phyloP scores from a whole-genome alignment of 805 yeast genomes.

The Jamesozyma gamospora region DNA sequence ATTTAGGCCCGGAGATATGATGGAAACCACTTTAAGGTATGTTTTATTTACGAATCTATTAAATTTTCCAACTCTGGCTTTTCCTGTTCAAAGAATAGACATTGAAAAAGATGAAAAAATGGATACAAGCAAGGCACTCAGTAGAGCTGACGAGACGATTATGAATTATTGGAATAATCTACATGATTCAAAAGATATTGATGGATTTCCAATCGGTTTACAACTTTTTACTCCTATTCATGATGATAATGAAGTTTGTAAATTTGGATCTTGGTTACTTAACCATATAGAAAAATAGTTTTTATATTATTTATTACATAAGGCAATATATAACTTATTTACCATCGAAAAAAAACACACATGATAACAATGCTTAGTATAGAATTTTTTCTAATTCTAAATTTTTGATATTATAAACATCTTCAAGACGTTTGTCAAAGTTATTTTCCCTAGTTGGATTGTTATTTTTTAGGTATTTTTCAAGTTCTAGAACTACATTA shows the following conservation, averaged over 20 bases:
- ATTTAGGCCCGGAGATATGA: too few species aligned
- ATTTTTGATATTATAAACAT: slow-evolving; percentile 10
- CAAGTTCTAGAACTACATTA: slow-evolving; percentile 37
- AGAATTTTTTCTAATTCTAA: slow-evolving; percentile 10
- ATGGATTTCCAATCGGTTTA: slow-evolving; percentile 10
- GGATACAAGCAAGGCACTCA: too few species aligned
- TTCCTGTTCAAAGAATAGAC: too few species aligned
- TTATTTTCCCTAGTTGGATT: slow-evolving; percentile 12
- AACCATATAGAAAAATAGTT: not conserved
- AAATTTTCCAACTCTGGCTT: too few species aligned
- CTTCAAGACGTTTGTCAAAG: slow-evolving; percentile 10
- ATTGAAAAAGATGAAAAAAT: too few species aligned
- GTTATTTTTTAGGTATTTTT: slow-evolving; percentile 31
- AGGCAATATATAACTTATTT: not conserved
- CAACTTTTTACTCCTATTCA: slow-evolving; percentile 11
- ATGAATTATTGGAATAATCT: too few species aligned
- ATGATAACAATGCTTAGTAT: slow-evolving; percentile 1
- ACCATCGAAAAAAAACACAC: too few species aligned
- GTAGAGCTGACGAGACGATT: too few species aligned
- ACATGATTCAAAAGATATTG: too few species aligned
- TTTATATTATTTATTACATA: not conserved
- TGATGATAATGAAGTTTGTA: slow-evolving; percentile 10
- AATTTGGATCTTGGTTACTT: slow-evolving; percentile 7
- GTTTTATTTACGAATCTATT: too few species aligned
- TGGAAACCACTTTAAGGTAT: too few species aligned